Conservation (phyloP, 257 asterid species). For the Przewalskia tangutica region DNA sequence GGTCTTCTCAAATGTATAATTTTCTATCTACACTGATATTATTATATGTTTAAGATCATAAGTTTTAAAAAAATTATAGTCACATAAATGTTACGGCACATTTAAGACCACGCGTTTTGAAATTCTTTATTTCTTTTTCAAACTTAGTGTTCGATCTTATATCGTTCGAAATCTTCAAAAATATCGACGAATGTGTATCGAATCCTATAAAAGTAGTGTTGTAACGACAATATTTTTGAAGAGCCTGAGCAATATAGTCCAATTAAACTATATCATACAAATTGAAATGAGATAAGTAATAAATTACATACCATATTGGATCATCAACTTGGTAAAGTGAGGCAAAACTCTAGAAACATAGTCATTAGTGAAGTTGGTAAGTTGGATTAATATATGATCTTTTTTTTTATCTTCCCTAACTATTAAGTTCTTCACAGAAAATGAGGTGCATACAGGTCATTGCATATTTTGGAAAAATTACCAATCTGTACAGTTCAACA, state of each 20-base stretch:
- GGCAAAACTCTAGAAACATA: background rate
- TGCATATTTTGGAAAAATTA: background rate
- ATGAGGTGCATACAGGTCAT: background rate
- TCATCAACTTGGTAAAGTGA: background rate
- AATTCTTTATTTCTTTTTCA: background rate
- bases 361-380: background rate
- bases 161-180: background rate
- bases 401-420: background rate
- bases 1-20: too few relatives aligned
- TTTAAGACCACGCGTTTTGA: background rate
- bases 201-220: background rate
- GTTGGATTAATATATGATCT: background rate
- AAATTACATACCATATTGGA: background rate
- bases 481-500: too few relatives aligned
- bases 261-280: background rate
- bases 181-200: background rate
- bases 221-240: background rate
- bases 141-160: background rate
- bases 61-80: too few relatives aligned
- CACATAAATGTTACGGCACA: background rate
- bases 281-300: background rate
- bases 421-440: background rate
- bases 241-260: rapidly evolving
- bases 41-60: background rate
- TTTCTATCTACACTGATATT: too few relatives aligned